Conservation (phyloP, 139 green algal species). For the Auxenochlorella pyrenoidosa region DNA sequence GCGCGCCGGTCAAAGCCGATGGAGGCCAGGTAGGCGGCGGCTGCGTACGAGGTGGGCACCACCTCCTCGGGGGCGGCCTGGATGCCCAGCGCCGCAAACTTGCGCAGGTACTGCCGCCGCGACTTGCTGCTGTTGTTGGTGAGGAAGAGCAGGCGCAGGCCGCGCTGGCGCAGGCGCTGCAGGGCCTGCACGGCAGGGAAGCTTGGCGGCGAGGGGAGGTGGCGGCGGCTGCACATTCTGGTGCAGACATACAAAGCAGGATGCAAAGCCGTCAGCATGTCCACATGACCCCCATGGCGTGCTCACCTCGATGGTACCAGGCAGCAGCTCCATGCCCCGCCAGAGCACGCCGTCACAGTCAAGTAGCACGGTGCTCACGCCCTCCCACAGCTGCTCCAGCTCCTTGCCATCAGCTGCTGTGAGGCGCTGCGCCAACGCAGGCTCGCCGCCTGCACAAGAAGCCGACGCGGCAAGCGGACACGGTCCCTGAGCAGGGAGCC, state of each 20-base stretch:
- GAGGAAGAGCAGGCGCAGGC: conserved; percentile 75
- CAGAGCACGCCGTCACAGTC: conserved; percentile 80
- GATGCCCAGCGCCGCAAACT: conserved; percentile 64
- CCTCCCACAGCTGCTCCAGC: conserved; percentile 26
- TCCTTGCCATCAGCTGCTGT: neutral
- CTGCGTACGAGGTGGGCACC: conserved; percentile 69
- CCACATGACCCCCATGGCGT: too few species aligned
- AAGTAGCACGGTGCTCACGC: conserved; percentile 59
- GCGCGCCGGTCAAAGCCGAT: conserved; percentile 59
- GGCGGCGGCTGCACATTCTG: too few species aligned
- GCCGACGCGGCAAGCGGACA: neutral
- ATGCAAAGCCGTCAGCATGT: neutral
- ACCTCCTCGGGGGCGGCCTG: conserved; percentile 62
- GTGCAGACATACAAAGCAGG: too few species aligned
- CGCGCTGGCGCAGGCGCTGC: conserved; percentile 39
- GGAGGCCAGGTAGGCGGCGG: conserved; percentile 69
- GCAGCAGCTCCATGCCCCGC: conserved; percentile 54
- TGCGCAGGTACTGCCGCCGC: conserved; percentile 50
- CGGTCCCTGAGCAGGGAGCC: too few species aligned
- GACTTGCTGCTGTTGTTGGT: conserved; percentile 76
- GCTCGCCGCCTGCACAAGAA: neutral
- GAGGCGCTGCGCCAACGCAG: neutral
- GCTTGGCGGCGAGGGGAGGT: neutral
- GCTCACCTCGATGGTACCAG: conserved; percentile 41
- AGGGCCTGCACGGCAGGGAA: conserved; percentile 52